Base-by-base conservation (phyloP, 2,329 filamentous ascomycete genomes). In the Purpureocillium lavendulum region DNA sequence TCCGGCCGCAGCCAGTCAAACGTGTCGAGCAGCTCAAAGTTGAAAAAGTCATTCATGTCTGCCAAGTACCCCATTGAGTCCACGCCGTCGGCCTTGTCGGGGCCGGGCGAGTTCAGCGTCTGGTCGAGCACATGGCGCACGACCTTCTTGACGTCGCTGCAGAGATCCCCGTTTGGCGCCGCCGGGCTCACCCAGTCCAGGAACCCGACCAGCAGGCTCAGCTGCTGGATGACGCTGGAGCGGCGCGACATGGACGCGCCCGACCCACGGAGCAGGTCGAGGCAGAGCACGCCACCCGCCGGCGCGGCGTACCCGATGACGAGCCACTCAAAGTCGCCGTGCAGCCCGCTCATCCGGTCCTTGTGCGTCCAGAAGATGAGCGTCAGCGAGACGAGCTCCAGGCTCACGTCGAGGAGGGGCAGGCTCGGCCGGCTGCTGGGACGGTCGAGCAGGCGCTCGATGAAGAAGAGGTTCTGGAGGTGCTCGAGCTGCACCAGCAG, bases 401-500 rank as follows among this genome's bases (percentile, higher is more conserved):
- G 65, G 33, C 66, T 69, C 30, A 66, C 57, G 4, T 2, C 21
- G 17, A 72, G 49, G 9, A 70, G 54, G 29, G 67, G 60, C 1
- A 59, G 59, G 13, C 59, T 54, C n/a, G 58, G 56, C 12, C 17
- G 16, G 4, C 55, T 46, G 4, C 58, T 55, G 5, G 52, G 52
- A 41, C 70, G 71, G 38, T 69, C 62, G 16, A 79, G 59, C 1
- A 78, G 66, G 14, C 76, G 63, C 46, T 79, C 69, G 21, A 79
- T 59, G 18, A 80, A 66, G 45, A 81, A 78, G 9, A 72, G 59
- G 35, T 76, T 77, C 33, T 77, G 69, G 1, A 76, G 57, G 35
- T 73, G 66, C 35, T 69, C 64, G 3, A 75, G 60, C 6, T 61
- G 61, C 2, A 72, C 54, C 3, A 74, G 54, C n/a, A 71, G 60